These are phyloP conservation scores for Grosmannia penicillata DNA, from an alignment of 2,329 filamentous ascomycete species.

Conservation along the genomic window DNA sequence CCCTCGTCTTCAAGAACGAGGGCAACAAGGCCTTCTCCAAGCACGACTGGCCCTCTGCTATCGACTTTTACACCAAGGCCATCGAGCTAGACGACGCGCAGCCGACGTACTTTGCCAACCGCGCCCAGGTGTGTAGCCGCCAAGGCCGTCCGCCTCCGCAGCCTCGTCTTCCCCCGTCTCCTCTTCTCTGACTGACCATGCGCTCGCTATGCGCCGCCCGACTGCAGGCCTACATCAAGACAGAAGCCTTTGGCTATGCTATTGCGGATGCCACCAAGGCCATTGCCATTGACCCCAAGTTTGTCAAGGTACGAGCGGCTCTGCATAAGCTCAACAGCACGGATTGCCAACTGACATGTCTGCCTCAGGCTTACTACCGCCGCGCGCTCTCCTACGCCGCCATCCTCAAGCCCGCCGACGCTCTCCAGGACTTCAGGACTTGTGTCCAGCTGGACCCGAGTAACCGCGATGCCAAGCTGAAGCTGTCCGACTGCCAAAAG, in stretches of 20 bases:
- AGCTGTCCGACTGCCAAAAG: constrained; percentile 87
- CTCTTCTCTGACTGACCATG: constrained; percentile 22
- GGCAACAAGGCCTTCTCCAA: constrained; percentile 85
- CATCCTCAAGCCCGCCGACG: constrained; percentile 77
- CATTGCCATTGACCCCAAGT: constrained; percentile 72
- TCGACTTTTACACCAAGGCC: constrained; percentile 74
- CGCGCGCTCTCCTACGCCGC: constrained; percentile 84
- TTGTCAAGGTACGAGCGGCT: constrained; percentile 84
- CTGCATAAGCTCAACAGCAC: too few species aligned
- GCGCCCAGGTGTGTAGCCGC: constrained; percentile 93
- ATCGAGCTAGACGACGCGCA: constrained; percentile 74
- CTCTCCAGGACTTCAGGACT: constrained; percentile 80
- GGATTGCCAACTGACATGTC: constrained; percentile 1
- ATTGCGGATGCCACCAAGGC: constrained; percentile 83
- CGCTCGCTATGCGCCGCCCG: neutral
- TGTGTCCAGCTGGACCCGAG: constrained; percentile 75
- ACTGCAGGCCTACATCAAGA: constrained; percentile 82
- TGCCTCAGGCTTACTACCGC: constrained; percentile 71
- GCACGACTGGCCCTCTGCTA: constrained; percentile 72
- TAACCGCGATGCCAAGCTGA: constrained; percentile 84
- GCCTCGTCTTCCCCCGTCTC: neutral
- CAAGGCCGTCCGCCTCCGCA: constrained; percentile 13
- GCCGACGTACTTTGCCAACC: constrained; percentile 84
- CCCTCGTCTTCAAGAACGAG: constrained; percentile 75
- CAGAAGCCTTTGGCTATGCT: constrained; percentile 87